Evolutionary conservation across 805 yeast species (phyloP), one percentile per base, ranked within the genome.

Genomic region (Zygosaccharomyces kombuchaensis): DNA sequence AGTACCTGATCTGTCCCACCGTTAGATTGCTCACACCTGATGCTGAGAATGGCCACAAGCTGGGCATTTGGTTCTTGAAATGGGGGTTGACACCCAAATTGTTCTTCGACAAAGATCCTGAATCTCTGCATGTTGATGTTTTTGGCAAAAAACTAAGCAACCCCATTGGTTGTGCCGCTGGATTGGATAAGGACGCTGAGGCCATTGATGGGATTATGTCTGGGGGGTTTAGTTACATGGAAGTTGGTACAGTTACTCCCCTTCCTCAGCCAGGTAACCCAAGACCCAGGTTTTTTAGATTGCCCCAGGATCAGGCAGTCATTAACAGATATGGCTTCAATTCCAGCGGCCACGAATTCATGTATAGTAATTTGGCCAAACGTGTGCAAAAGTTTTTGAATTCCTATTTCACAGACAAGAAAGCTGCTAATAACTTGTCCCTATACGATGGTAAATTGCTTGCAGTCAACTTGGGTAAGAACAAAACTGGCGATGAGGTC

Each of bases 261-360:
- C 70, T 75, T 54, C 87, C 97, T 0, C 98, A 91, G 68, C 88
- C 91, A 7, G 98, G 98, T 29, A 91, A 91, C 67, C 96, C 96
- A n/a, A 64, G 70, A 56, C 98, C 98, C 17, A 75, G 98, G 48
- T 87, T 91, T 58, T 91, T 90, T 72, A 78, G 98, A 57, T 73
- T 91, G 47, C 80, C 85, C 5, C 72, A 78, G 52, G 97, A 91
- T 64, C 84, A 80, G 45, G 96, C 97, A 4, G 96, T 91, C 34
- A 87, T 90, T 56, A 91, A 91, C 70, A 76, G 98, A 51, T 91
- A 90, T 62, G 98, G 98, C 1, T 90, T 91, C 75, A 91, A 91
- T 62, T 89, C 97, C 3, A 76, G 78, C 39, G 98, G 98, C 36
- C 96, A 89, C 62, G 77, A 79, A 53, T 76, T 69, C 27, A 96